Percentiles rank a stretch among this genome's conserved stretches.
These are phyloP conservation scores for Cryoendolithus antarcticus DNA, from an alignment of 2,329 filamentous ascomycete species.

Conservation along the genomic window DNA sequence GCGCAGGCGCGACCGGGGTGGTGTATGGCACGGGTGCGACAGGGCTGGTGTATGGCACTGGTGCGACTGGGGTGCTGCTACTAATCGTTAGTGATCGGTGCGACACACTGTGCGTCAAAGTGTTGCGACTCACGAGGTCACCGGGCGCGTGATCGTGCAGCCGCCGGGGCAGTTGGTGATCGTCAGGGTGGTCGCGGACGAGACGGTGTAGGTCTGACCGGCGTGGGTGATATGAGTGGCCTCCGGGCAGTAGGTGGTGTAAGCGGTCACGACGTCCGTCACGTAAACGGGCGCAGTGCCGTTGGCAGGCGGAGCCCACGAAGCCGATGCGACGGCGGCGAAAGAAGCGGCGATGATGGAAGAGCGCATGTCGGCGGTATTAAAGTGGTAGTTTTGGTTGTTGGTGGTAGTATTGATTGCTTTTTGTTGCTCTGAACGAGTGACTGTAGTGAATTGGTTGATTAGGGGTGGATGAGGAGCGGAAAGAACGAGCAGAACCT, in stretches of 20 bases:
- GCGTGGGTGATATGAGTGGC: conserved; percentile 16
- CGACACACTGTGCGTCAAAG: conserved; percentile 4
- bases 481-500: background rate
- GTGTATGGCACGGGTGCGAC: conserved; percentile 3
- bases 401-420: conserved; percentile 2
- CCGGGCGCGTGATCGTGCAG: conserved; percentile 38
- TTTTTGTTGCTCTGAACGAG: background rate
- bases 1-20: conserved; percentile 6
- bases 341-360: conserved; percentile 21
- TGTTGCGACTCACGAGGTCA: conserved; percentile 36
- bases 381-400: background rate
- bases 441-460: background rate
- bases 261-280: conserved; percentile 20
- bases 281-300: conserved; percentile 12
- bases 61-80: too few relatives aligned
- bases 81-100: too few relatives aligned
- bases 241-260: conserved; percentile 22
- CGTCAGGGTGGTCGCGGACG: conserved; percentile 12
- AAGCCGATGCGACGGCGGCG: conserved; percentile 26
- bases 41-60: conserved; percentile 1
- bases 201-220: conserved; percentile 14
- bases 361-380: conserved; percentile 34
- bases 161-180: conserved; percentile 19
- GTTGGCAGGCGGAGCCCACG: conserved; percentile 22
- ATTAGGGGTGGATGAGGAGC: background rate